Evolutionary conservation across 2,329 filamentous ascomycete species (phyloP).

Genomic region (Sclerotinia borealis): DNA sequence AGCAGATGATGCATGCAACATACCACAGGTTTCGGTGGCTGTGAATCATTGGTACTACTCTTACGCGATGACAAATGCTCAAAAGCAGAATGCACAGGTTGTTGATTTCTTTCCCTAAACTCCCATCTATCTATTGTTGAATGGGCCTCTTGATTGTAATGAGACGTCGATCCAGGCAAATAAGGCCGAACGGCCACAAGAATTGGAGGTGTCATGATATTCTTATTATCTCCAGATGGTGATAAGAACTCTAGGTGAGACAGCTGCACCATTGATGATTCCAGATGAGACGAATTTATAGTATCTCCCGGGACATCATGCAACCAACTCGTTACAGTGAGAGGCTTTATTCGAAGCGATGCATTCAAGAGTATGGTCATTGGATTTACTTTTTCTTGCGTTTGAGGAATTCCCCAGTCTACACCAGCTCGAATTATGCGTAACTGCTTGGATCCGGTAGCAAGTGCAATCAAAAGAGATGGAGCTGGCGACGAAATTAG

Average conservation of each 20-base stretch:
- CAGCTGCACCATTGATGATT: conserved; percentile 53
- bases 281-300: conserved; percentile 39
- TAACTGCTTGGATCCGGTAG: conserved; percentile 65
- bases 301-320: conserved; percentile 21
- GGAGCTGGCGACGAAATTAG: conserved; percentile 22
- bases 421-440: conserved; percentile 68
- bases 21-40: conserved; percentile 22
- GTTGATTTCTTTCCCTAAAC: conserved; percentile 53
- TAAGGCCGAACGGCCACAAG: conserved; percentile 70
- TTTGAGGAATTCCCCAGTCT: conserved; percentile 61
- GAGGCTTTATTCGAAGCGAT: conserved; percentile 47
- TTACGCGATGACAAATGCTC: conserved; percentile 66
- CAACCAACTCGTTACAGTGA: conserved; percentile 51
- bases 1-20: conserved; percentile 14
- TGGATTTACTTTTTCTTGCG: conserved; percentile 48
- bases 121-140: conserved; percentile 83
- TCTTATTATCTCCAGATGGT: conserved; percentile 50
- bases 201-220: conserved; percentile 42
- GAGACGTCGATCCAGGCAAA: conserved; percentile 45
- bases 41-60: conserved; percentile 38
- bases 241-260: conserved; percentile 67
- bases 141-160: conserved; percentile 58
- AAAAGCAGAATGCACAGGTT: conserved; percentile 67
- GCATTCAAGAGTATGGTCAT: conserved; percentile 45
- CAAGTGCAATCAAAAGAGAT: conserved; percentile 58